Base-by-base conservation (phyloP, 768 basidiomycete genomes). In the Trametopsis cervina region DNA sequence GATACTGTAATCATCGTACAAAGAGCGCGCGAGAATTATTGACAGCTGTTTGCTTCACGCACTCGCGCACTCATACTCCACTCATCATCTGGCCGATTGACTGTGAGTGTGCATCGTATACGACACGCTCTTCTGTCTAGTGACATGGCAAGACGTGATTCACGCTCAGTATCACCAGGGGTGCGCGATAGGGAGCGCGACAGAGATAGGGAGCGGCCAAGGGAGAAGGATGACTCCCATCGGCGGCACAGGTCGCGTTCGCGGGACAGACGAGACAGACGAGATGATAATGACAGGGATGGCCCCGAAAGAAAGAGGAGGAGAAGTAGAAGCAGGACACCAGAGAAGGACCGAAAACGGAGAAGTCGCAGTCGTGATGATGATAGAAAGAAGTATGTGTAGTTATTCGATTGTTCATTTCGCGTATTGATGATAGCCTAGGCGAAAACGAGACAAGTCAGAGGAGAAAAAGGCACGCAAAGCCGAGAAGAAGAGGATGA, bases 401-500 rank as follows among this genome's bases (percentile, higher is more conserved):
- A 13, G 26, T n/a, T 18, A 39, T 46, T 9, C 20, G 12, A 3
- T 23, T 4, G 4, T 13, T 10, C 13, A 20, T 1, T 11, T 22
- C 24, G 37, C 27, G n/a, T 24, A 11, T 41, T 54, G 13, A 49
- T 23, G 1, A 27, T 29, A 15, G 10, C 10, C 1, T 52, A 91
- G 89, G 60, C 83, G 83, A 49, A 92, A 87, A 60, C 76, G 89
- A 27, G 90, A 89, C 53, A 91, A 84, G 60, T 89, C 87, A n/a
- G 83, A 85, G 60, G 89, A 93, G 54, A 76, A 90, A 36, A 81
- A 73, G 57, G 87, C 84, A 13, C 79, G 91, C 54, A 95, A 89
- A 60, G 84, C 83, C 5, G 92, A 95, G 59, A 96, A 93, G 72
- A 85, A 80, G 60, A 77, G 85, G 26, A 76, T 81, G 37, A 80